Conservation (phyloP, 139 green algal genomes). For the Micractinium conductrix region DNA sequence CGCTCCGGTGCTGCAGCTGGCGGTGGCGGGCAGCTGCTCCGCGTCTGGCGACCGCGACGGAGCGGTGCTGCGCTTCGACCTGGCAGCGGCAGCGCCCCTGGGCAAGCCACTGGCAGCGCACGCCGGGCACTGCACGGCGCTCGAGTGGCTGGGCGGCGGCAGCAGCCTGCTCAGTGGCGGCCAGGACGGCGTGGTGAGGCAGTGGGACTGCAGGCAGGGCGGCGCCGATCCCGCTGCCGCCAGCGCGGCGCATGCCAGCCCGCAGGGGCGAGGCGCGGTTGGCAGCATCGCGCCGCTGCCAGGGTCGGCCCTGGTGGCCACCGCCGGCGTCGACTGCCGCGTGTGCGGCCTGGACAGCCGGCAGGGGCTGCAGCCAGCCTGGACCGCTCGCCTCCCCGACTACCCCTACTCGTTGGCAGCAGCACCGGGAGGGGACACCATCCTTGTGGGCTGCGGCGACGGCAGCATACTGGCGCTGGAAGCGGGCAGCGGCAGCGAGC, state of each 20-base stretch:
- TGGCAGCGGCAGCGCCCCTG: slow-evolving; percentile 31
- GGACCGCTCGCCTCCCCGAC: neutral
- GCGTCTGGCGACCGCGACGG: slow-evolving; percentile 73
- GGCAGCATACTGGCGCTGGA: neutral
- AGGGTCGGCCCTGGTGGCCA: neutral
- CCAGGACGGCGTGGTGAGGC: slow-evolving; percentile 65
- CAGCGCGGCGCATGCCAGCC: neutral
- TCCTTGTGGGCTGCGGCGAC: slow-evolving; percentile 14
- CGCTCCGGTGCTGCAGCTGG: slow-evolving; percentile 54
- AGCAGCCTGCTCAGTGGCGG: slow-evolving; percentile 52
- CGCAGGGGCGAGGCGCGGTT: neutral
- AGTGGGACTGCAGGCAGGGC: neutral
- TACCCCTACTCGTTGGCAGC: neutral
- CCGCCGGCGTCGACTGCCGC: neutral
- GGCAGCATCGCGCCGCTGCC: neutral
- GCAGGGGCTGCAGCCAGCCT: neutral
- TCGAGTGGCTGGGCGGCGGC: slow-evolving; percentile 53
- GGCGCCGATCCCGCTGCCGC: too few species aligned
- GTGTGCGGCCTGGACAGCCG: neutral
- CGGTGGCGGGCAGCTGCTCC: neutral
- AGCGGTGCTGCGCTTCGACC: slow-evolving; percentile 67
- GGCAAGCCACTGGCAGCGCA: slow-evolving; percentile 57
- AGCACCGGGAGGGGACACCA: too few species aligned
- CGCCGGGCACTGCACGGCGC: slow-evolving; percentile 76
- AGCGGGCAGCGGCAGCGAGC: neutral